Evolutionary conservation across 768 basidiomycete species (phyloP), one percentile per base, ranked within the genome.

Genomic region (Cystobasidium ongulense): DNA sequence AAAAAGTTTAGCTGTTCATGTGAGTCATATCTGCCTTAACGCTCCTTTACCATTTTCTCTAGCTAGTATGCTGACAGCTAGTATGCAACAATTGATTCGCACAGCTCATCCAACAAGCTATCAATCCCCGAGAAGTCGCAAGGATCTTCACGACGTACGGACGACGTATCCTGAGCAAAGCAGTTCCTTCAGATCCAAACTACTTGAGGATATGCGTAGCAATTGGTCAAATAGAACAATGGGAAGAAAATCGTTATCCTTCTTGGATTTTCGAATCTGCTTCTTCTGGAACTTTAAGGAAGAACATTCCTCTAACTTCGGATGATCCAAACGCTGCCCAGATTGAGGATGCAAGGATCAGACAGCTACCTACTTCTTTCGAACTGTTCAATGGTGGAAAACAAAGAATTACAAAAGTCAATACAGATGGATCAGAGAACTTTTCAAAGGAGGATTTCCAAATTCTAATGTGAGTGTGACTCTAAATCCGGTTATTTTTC

Each of bases 221-320:
- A 17, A 93, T 91, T 76, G 88, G 90, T 75, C 76, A 84, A 91
- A 91, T 98, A 80, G 94, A 97, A 78, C 87, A 88, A 82, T 98
- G 95, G 95, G 87, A 84, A 72, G 95, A 97, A 81, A 89, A 88
- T 77, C 85, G 94, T 81, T 99, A 91, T 83, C 95, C 95, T 1
- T 91, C 92, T 1, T 96, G 95, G 84, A 86, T 99, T 53, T 71
- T 71, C 35, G 43, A 39, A 50, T 50, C 46, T 59, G 11, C 29
- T 59, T 35, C 57, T 29, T 29, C 29, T 59, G 57, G 57, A 27
- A 35, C 23, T 29, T 59, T 59, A 59, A 27, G 57, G 13, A 29
- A 27, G 21, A 59, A 59, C 23, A 59, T 59, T 31, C 57, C 57
- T 29, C 5, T 59, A 21, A 59, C 57, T 8, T 31, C 5, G 7